Evolutionary conservation across 139 green algal genomes (phyloP), one percentile per base, ranked within the genome.

Genomic region (Nannochloris sp.): DNA sequence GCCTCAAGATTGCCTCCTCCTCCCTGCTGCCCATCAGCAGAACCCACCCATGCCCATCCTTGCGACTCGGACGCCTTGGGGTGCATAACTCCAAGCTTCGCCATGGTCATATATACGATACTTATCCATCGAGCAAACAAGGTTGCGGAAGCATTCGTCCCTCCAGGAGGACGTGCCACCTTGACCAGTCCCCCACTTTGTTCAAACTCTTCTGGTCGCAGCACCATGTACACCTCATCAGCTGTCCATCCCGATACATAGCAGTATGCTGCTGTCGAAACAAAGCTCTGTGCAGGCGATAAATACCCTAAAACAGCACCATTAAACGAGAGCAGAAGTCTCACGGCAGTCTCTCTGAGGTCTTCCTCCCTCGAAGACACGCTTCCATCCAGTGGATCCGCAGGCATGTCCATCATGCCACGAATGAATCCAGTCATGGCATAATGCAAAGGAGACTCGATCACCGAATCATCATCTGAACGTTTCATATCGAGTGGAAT

Each of bases 241-340:
- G 74, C 83, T 12, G 72, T 56, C 23, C 69, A 46, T 9, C 81
- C 81, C 14, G 44, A n/a, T 50, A 55, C 58, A 60, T 82, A 82
- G 43, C 59, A 71, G 12, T 58, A 31, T n/a, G 11, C 31, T 6
- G 67, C 55, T 10, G 31, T 43, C 9, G 79, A 61, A 24, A 86
- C 69, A 61, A 90, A 88, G 56, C 68, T 69, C 15, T 34, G 54
- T 14, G 72, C 60, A 4, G 67, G 58, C 54, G 70, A 78, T 1
- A 34, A 27, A 21, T 56, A 68, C 29, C 83, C 79, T 11, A 78
- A 53, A 12, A 72, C 78, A 1, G 69, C 79, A 0, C 82, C 83
- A 65, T 82, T 84, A 73, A 90, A 90, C 7, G 71, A 64, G 3
- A 87, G 69, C 24, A 90, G 74, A 48, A 90, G 66, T n/a, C 74